phyloP scores from a whole-genome alignment of 805 yeast genomes.

The Metschnikowia borealis region DNA sequence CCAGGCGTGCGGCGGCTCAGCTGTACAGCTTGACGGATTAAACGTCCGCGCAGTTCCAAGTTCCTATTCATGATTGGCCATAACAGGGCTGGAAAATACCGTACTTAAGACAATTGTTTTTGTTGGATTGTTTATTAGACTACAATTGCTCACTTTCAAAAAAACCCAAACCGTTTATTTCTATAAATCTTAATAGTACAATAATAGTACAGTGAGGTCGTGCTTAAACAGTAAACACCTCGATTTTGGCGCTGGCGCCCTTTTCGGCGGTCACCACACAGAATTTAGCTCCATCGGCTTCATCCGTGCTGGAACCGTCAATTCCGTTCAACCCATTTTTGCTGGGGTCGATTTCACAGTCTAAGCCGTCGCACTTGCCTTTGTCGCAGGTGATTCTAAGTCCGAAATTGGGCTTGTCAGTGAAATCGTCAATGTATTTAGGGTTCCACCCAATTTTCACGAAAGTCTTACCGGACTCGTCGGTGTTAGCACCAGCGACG shows the following conservation, averaged over 20 bases:
- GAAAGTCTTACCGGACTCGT: slow-evolving; percentile 61
- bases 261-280: slow-evolving; percentile 78
- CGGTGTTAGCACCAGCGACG: slow-evolving; percentile 88
- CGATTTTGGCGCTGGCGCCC: slow-evolving; percentile 63
- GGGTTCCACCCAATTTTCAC: slow-evolving; percentile 94
- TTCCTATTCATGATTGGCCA: background rate
- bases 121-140: background rate
- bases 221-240: slow-evolving; percentile 46
- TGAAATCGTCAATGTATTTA: slow-evolving; percentile 64
- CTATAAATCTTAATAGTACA: slow-evolving; percentile 1
- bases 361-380: slow-evolving; percentile 64
- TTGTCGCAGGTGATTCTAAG: slow-evolving; percentile 68
- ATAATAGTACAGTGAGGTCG: background rate
- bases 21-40: background rate
- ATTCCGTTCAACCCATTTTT: slow-evolving; percentile 55
- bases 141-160: background rate
- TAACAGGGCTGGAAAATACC: background rate
- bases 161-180: background rate
- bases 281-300: slow-evolving; percentile 59
- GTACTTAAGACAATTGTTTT: background rate
- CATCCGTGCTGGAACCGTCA: slow-evolving; percentile 40
- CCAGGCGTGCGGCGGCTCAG: slow-evolving; percentile 1
- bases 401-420: slow-evolving; percentile 63
- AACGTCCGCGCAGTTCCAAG: background rate
- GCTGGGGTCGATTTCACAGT: slow-evolving; percentile 81